Conservation (phyloP, 805 yeast species). For the Barnettozyma pratensis region DNA sequence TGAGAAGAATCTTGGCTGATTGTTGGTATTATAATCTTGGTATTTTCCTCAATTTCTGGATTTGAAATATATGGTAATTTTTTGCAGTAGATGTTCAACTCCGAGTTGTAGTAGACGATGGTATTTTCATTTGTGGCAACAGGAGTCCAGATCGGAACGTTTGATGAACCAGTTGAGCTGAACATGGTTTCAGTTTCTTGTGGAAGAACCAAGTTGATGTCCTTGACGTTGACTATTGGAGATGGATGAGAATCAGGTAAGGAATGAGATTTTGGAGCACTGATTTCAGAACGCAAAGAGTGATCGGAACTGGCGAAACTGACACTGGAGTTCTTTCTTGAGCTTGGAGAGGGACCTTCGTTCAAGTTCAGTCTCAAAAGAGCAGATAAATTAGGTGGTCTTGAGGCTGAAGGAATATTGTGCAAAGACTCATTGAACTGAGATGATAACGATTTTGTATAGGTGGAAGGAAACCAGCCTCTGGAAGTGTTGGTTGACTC, state of each 20-base stretch:
- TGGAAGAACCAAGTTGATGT: constrained; percentile 27
- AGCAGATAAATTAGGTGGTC: constrained; percentile 12
- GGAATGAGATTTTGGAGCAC: neutral
- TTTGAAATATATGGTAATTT: constrained; percentile 47
- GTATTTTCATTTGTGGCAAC: constrained; percentile 50
- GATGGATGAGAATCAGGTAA: constrained; percentile 15
- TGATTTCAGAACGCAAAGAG: constrained; percentile 27
- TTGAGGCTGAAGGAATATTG: constrained; percentile 6
- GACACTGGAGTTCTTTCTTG: constrained; percentile 44
- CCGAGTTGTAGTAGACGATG: constrained; percentile 54
- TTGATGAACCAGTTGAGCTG: constrained; percentile 28
- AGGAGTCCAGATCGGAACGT: constrained; percentile 56
- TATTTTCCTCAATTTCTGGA: constrained; percentile 31
- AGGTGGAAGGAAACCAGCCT: constrained; percentile 84
- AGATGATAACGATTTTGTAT: constrained; percentile 36
- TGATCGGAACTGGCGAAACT: constrained; percentile 38
- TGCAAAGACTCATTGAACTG: neutral
- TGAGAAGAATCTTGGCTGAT: constrained; percentile 20
- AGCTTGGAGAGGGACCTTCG: constrained; percentile 20
- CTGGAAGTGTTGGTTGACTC: constrained; percentile 37
- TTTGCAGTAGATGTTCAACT: constrained; percentile 53
- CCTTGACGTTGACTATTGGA: constrained; percentile 7
- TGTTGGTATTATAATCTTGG: constrained; percentile 25
- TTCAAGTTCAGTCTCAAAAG: constrained; percentile 22
- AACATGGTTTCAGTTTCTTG: constrained; percentile 35